Percentiles rank a stretch among this genome's conserved stretches.
phyloP scores from a whole-genome alignment of 306 rosid species.

The Rosa multiflora region DNA sequence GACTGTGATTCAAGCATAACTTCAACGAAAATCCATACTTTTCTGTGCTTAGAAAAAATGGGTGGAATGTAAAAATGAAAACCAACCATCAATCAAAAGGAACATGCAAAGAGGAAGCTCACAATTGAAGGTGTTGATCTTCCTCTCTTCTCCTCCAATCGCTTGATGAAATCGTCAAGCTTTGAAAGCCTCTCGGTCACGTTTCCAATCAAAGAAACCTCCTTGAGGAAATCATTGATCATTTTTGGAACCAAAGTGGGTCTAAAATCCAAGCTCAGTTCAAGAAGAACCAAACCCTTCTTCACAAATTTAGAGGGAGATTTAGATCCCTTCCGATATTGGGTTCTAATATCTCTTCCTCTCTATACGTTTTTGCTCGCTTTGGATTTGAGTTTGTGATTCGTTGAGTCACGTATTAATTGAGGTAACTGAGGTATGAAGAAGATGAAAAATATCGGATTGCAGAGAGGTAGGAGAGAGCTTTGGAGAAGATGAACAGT shows the following conservation, averaged over 20 bases:
- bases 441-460: no score
- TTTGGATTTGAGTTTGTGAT: neutral
- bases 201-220: slow-evolving; percentile 39
- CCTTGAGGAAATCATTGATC: slow-evolving; percentile 58
- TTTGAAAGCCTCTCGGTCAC: slow-evolving; percentile 38
- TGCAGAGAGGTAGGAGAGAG: no score
- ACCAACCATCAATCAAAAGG: slow-evolving; percentile 77
- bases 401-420: no score
- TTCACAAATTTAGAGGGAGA: slow-evolving; percentile 5
- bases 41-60: neutral
- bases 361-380: neutral
- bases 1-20: no score
- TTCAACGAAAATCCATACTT: neutral
- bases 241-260: slow-evolving; percentile 67
- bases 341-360: neutral
- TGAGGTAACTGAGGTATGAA: no score
- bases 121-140: slow-evolving; percentile 93
- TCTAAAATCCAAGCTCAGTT: slow-evolving; percentile 77
- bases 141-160: slow-evolving; percentile 71
- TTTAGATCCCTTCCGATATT: neutral
- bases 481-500: no score
- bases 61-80: neutral
- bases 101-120: slow-evolving; percentile 94
- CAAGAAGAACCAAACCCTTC: slow-evolving; percentile 76
- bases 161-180: slow-evolving; percentile 46